Conservation (phyloP, 805 yeast genomes). For the Ogataea degrootiae region DNA sequence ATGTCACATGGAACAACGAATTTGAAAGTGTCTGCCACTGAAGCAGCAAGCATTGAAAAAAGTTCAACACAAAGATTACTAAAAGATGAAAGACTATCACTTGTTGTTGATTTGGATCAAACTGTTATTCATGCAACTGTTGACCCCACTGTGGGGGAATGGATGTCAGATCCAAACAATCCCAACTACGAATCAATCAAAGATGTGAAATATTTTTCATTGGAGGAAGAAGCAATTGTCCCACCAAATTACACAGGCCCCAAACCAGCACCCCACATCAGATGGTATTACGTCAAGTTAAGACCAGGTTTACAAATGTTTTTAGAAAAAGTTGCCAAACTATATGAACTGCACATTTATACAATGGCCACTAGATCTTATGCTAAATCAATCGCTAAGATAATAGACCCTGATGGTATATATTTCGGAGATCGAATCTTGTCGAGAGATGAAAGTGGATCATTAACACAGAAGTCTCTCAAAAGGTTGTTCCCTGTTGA, state of each 20-base stretch:
- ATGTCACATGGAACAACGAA: constrained; percentile 89
- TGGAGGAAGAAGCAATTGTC: constrained; percentile 67
- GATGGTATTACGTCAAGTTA: constrained; percentile 90
- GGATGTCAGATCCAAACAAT: constrained; percentile 83
- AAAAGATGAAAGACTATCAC: constrained; percentile 62
- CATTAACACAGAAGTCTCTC: constrained; percentile 81
- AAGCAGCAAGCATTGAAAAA: constrained; percentile 81
- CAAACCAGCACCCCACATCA: constrained; percentile 49
- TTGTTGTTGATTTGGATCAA: constrained; percentile 95
- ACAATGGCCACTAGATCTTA: constrained; percentile 98
- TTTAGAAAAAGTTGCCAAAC: constrained; percentile 53
- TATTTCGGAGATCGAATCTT: constrained; percentile 89
- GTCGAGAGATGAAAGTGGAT: constrained; percentile 93
- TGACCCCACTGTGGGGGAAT: constrained; percentile 94
- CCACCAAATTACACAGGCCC: constrained; percentile 61
- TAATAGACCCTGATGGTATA: constrained; percentile 84
- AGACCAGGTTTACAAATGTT: constrained; percentile 84
- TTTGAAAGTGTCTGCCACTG: constrained; percentile 75
- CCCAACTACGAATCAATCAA: constrained; percentile 82
- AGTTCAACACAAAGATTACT: constrained; percentile 57
- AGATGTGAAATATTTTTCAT: constrained; percentile 71
- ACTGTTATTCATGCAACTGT: constrained; percentile 97
- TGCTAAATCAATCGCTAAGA: constrained; percentile 82
- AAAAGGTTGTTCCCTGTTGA: constrained; percentile 91
- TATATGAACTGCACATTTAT: constrained; percentile 88